Base-by-base conservation (phyloP, 2,329 filamentous ascomycete species). In the Cercospora sp. region DNA sequence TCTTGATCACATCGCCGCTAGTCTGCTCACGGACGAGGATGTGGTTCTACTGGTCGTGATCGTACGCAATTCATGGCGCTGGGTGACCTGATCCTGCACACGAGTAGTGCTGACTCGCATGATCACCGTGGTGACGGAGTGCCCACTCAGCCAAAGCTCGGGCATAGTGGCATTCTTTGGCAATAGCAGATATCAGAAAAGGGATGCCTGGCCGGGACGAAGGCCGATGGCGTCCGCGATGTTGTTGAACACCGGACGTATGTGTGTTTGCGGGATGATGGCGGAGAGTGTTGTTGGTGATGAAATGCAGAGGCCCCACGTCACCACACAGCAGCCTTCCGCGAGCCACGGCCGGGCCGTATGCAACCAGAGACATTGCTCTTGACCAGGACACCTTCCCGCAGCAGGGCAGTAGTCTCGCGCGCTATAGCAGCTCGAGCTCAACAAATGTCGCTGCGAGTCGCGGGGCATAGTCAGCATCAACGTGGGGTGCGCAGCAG, bases 241-340 rank as follows among this genome's bases (percentile, higher is more conserved):
- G 37, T 43, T 43, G 37, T 43, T 43, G 37, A n/a, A 43, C 37
- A n/a, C 37, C 37, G 16, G 37, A 16, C 37, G 3, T 6, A 16
- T 43, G 37, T 43, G 37, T 43, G 37, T 43, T n/a, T 43, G 37
- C 37, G n/a, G n/a, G 37, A 43, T 8, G 40, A 61, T 16, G 32
- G 57, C 32, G 57, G 18, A 26, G 59, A 61, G 34, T 30, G 9
- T 61, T 40, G 37, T 26, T 18, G 59, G 40, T 28, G 60, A 62
- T 37, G 24, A 57, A 18, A 28, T 16, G 53, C 53, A n/a, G 53
- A 28, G 26, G 53, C 13, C 53, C 53, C 53, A 57, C 53, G 53
- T 57, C 53, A 57, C 53, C n/a, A 21, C 40, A 62, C n/a, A 18
- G 60, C 60, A 62, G 60, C 37, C 59, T 28, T 6, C 60, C 37